Evolutionary conservation across 805 yeast genomes (phyloP).

Genomic region (Barnettozyma californica): DNA sequence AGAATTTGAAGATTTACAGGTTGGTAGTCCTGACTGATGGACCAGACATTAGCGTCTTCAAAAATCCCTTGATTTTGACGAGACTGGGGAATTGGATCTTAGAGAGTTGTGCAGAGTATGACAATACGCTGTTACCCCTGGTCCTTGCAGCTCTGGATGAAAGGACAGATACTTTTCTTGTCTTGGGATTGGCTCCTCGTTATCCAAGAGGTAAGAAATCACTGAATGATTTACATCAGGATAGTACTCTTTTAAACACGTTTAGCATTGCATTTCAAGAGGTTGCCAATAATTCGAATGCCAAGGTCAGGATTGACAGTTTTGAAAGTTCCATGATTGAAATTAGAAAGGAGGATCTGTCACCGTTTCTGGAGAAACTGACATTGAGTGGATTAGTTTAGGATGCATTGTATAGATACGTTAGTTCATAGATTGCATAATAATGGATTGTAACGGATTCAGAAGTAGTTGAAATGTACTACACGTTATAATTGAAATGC

Average conservation of each 20-base stretch:
- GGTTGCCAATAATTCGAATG: conserved; percentile 78
- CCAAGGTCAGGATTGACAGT: conserved; percentile 86
- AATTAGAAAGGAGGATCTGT: conserved; percentile 78
- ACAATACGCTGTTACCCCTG: conserved; percentile 61
- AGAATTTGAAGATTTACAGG: conserved; percentile 73
- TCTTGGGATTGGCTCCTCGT: conserved; percentile 85
- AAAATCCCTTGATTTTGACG: conserved; percentile 79
- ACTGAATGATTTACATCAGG: conserved; percentile 28
- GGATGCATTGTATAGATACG: background rate
- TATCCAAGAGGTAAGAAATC: conserved; percentile 47
- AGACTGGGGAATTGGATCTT: conserved; percentile 88
- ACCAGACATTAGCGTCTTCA: conserved; percentile 70
- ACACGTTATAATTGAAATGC: background rate
- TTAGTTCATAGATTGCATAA: background rate
- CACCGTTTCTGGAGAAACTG: conserved; percentile 80
- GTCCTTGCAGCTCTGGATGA: conserved; percentile 81
- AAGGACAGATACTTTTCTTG: conserved; percentile 70
- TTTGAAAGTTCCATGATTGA: conserved; percentile 94
- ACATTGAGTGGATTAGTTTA: conserved; percentile 65
- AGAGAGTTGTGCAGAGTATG: conserved; percentile 83
- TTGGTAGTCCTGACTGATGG: conserved; percentile 88
- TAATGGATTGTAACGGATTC: no score
- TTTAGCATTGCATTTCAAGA: conserved; percentile 91
- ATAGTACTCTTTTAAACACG: conserved; percentile 57
- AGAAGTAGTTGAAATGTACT: no score